These are phyloP conservation scores for Stachybotrys echinatus DNA, from an alignment of 2,329 filamentous ascomycete genomes.

Conservation along the genomic window DNA sequence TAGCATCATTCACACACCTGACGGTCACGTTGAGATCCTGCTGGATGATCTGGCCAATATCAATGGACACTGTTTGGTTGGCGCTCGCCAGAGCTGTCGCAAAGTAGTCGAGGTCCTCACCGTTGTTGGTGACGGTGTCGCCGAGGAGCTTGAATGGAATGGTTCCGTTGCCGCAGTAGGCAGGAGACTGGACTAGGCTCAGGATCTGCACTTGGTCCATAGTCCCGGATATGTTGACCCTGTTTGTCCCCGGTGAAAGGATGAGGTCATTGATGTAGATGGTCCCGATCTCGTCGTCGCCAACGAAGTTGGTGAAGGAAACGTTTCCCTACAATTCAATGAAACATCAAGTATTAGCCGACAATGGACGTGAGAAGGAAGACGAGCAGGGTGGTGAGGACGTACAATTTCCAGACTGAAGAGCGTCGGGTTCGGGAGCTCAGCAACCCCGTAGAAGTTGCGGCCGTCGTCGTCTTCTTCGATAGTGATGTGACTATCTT, in stretches of 20 bases:
- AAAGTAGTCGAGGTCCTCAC: slow-evolving; percentile 50
- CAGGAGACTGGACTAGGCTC: slow-evolving; percentile 24
- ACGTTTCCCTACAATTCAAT: slow-evolving; percentile 49
- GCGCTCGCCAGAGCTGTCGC: slow-evolving; percentile 45
- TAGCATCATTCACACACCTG: background rate
- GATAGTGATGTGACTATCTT: slow-evolving; percentile 35
- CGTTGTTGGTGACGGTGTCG: slow-evolving; percentile 44
- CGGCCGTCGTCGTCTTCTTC: slow-evolving; percentile 34
- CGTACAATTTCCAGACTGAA: slow-evolving; percentile 60
- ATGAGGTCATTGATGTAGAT: slow-evolving; percentile 53
- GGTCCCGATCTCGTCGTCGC: slow-evolving; percentile 45
- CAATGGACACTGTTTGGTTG: slow-evolving; percentile 46
- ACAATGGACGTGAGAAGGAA: slow-evolving; percentile 3
- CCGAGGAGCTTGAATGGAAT: slow-evolving; percentile 52
- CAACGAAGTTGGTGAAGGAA: slow-evolving; percentile 54
- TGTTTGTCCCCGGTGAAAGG: slow-evolving; percentile 55
- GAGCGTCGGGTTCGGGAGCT: slow-evolving; percentile 59
- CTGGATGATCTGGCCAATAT: slow-evolving; percentile 41
- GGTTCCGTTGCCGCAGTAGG: slow-evolving; percentile 49
- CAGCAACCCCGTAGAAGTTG: slow-evolving; percentile 57
- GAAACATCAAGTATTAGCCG: slow-evolving; percentile 1
- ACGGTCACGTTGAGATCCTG: slow-evolving; percentile 16
- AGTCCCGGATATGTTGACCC: slow-evolving; percentile 46
- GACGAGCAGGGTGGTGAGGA: slow-evolving; percentile 7
- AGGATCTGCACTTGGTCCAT: slow-evolving; percentile 47